Evolutionary conservation across 2,329 filamentous ascomycete species (phyloP), one percentile per base, ranked within the genome.

Genomic region (Elsinoe necatrix): DNA sequence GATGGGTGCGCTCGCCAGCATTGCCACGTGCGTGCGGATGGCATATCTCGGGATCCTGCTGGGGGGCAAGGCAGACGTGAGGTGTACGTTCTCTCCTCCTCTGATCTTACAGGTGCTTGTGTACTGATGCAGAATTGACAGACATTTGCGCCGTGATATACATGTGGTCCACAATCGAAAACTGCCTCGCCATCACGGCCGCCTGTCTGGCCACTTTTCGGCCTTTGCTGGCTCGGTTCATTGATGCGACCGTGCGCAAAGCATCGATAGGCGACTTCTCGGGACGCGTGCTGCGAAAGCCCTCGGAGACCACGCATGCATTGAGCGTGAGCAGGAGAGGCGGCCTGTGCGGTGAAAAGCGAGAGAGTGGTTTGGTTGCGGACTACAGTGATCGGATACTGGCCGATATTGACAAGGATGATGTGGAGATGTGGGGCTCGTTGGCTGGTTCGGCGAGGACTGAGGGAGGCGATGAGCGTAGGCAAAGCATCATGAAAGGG

Each of bases 241-340:
- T 45, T 12, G 29, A 47, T 14, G 9, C 21, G 6, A 34, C 41
- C 4, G 14, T 48, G 6, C 25, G 54, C 1, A 23, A 25, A 25
- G 48, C 48, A 2, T 52, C 27, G 4, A 21, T 45, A 2, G 41
- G 31, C n/a, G 54, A 56, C 14, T 35, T 56, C 29, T 48, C 23
- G 1, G 54, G 54, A 2, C 25, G 21, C 2, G 8, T 48, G 6
- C 25, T 48, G 16, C 23, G 54, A 5, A 56, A 56, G 29, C 42
- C 54, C 8, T 56, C 54, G 6, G 37, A 56, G 54, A 56, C 54
- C 14, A 56, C 54, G 12, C 41, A 56, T 27, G 52, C 52, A 9
- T 25, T 50, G 23, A 50, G 20, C 25, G 25, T 50, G 6, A 50
- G 45, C 27, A 50, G 27, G 45, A 31, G 45, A 16, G 45, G 45